phyloP scores from a whole-genome alignment of 495 filamentous ascomycete genomes.

The Trichocladium antarcticum region DNA sequence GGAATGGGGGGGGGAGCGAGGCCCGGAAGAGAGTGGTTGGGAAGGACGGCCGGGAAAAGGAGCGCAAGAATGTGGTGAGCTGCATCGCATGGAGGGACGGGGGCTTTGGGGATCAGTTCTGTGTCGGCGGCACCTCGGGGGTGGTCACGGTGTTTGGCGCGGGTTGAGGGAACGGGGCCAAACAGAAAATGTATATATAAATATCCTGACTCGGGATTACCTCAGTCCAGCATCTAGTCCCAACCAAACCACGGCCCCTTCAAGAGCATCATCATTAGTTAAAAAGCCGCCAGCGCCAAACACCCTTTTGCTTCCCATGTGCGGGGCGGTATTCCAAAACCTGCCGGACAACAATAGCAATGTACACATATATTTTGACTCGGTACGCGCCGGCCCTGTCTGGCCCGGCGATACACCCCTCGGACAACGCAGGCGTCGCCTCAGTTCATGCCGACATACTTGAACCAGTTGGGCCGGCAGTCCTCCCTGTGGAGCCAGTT shows the following conservation, averaged over 20 bases:
- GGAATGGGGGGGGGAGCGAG: conserved; percentile 42
- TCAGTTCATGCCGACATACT: conserved; percentile 75
- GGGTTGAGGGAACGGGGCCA: conserved; percentile 8
- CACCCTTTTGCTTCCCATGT: conserved; percentile 4
- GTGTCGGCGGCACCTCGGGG: conserved; percentile 44
- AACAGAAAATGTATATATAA: not conserved
- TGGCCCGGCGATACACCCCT: too few relatives aligned
- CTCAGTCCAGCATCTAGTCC: not conserved
- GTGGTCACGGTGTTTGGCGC: conserved; percentile 45
- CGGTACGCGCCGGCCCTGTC: too few relatives aligned
- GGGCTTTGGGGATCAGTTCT: conserved; percentile 50
- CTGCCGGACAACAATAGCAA: not conserved
- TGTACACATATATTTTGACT: too few relatives aligned
- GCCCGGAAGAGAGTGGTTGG: conserved; percentile 36
- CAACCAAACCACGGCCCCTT: not conserved
- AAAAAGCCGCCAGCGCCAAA: conserved; percentile 9
- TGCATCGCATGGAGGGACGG: conserved; percentile 64
- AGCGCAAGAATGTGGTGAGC: conserved; percentile 42
- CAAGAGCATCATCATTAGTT: not conserved
- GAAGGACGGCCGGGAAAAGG: conserved; percentile 42
- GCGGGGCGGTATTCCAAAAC: conserved; percentile 7
- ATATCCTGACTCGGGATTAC: not conserved
- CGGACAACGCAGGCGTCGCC: not conserved
- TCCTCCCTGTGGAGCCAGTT: conserved; percentile 78
- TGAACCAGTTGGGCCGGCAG: conserved; percentile 94